phyloP scores from a whole-genome alignment of 495 filamentous ascomycete species.

The Podospora pseudocomata region DNA sequence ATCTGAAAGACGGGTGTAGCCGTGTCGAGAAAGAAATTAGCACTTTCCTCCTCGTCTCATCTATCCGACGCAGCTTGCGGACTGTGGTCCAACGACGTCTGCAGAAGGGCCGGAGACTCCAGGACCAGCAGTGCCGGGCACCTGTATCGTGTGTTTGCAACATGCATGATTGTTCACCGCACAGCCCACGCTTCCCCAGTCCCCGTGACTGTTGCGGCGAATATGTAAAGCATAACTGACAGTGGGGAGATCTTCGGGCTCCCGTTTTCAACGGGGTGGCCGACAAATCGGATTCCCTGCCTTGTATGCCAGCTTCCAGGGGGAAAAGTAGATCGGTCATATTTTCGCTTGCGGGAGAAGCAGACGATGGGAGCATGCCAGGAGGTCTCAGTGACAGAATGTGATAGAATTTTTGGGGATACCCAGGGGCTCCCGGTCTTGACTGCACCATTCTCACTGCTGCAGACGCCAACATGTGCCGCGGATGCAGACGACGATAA shows the following conservation, averaged over 20 bases:
- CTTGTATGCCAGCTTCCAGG: not conserved
- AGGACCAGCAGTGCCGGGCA: too few species aligned
- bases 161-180: not conserved
- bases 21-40: not conserved
- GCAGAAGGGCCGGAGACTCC: too few species aligned
- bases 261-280: not conserved
- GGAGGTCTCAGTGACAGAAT: not conserved
- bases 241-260: not conserved
- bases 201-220: not conserved
- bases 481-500: not conserved
- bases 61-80: not conserved
- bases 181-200: not conserved
- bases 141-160: not conserved
- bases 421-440: not conserved
- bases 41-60: not conserved
- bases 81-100: not conserved
- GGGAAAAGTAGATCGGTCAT: slow-evolving; percentile 4
- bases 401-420: not conserved
- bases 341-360: slow-evolving; percentile 1
- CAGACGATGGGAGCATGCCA: not conserved
- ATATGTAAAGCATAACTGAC: not conserved
- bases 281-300: not conserved
- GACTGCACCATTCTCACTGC: not conserved
- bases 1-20: not conserved
- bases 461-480: not conserved